phyloP scores from a whole-genome alignment of 257 asterid species.

The Solanum medicagineum region DNA sequence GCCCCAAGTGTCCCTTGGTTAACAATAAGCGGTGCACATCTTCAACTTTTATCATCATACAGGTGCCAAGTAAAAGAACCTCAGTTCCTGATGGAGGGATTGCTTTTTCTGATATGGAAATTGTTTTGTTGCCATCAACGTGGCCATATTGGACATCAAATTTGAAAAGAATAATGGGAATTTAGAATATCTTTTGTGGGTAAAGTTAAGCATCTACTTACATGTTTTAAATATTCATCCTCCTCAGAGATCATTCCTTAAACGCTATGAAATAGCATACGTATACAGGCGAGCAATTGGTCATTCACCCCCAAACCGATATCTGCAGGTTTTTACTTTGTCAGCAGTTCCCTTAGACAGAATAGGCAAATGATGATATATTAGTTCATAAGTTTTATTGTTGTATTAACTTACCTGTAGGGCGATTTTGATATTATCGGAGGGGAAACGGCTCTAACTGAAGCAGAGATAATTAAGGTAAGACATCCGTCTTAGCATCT shows the following conservation, averaged over 20 bases:
- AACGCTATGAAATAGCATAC: conserved; percentile 76
- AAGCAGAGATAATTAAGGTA: conserved; percentile 94
- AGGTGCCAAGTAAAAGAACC: background rate
- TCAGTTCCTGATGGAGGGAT: background rate
- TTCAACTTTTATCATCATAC: background rate
- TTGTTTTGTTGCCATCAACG: background rate
- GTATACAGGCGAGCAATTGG: conserved; percentile 90
- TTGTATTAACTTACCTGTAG: conserved; percentile 21
- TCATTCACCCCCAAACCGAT: conserved; percentile 92
- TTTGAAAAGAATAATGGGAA: background rate
- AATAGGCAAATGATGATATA: background rate
- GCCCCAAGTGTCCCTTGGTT: background rate
- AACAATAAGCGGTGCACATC: background rate
- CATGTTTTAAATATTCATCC: background rate
- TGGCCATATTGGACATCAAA: background rate
- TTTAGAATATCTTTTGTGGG: background rate
- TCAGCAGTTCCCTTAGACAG: background rate
- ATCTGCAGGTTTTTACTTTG: conserved; percentile 63
- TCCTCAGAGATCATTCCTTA: conserved; percentile 63
- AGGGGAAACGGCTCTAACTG: conserved; percentile 79
- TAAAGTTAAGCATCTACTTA: background rate
- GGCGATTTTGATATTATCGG: conserved; percentile 96
- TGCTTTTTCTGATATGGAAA: background rate
- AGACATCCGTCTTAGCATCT: background rate
- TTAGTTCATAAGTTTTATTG: background rate